A percentile compares a stretch with the other conserved stretches of the same genome.
Conservation (phyloP, 805 yeast species). For the Zygosaccharomyces pseudorouxii region DNA sequence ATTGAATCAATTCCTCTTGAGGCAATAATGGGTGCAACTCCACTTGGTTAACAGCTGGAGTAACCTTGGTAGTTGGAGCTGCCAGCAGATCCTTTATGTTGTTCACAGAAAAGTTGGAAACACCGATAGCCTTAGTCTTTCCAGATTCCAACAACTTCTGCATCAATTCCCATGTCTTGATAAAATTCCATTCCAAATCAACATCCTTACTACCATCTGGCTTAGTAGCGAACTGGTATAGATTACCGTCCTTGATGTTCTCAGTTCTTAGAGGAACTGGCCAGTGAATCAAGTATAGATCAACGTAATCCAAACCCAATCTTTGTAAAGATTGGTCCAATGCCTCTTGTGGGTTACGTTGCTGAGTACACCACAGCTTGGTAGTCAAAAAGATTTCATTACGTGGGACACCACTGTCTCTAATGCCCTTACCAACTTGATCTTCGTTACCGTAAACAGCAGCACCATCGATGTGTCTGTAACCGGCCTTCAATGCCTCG, state of each 20-base stretch:
- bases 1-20: slow-evolving; percentile 54
- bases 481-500: slow-evolving; percentile 58
- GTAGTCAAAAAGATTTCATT: slow-evolving; percentile 66
- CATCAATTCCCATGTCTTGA: slow-evolving; percentile 60
- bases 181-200: slow-evolving; percentile 40
- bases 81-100: slow-evolving; percentile 48
- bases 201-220: slow-evolving; percentile 40
- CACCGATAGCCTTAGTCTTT: slow-evolving; percentile 65
- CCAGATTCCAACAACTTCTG: slow-evolving; percentile 52
- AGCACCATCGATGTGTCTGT: slow-evolving; percentile 77
- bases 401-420: slow-evolving; percentile 58
- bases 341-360: slow-evolving; percentile 46
- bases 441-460: slow-evolving; percentile 63
- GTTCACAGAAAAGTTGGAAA: slow-evolving; percentile 61
- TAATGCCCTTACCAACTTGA: slow-evolving; percentile 54
- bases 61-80: slow-evolving; percentile 44
- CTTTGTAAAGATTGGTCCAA: slow-evolving; percentile 55
- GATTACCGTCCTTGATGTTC: slow-evolving; percentile 36
- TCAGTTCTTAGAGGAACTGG: slow-evolving; percentile 54
- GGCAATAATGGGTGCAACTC: slow-evolving; percentile 74
- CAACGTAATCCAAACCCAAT: slow-evolving; percentile 70
- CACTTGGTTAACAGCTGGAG: slow-evolving; percentile 70
- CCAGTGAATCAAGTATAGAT: slow-evolving; percentile 79
- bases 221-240: slow-evolving; percentile 31
- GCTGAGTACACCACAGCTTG: slow-evolving; percentile 57